Conservation (phyloP, 2,329 filamentous ascomycete genomes). For the Neobulgaria alba region DNA sequence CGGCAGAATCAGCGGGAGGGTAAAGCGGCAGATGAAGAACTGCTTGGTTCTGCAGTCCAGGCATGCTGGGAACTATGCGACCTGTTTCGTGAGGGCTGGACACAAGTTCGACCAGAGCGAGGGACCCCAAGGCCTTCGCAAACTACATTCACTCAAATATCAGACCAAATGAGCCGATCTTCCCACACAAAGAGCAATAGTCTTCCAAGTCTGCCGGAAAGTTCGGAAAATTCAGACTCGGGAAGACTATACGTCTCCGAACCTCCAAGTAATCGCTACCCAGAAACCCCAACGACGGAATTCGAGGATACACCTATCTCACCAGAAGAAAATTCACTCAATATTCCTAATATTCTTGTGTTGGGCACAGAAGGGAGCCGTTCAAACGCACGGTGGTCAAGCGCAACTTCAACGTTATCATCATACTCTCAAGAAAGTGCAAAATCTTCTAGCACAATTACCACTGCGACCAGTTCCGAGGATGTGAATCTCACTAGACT, state of each 20-base stretch:
- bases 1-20: constrained; percentile 73
- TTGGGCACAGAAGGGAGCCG: constrained; percentile 61
- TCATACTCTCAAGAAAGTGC: constrained; percentile 66
- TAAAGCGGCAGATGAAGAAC: constrained; percentile 67
- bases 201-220: constrained; percentile 40
- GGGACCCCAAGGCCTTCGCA: constrained; percentile 79
- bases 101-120: constrained; percentile 75
- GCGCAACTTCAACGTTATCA: constrained; percentile 69
- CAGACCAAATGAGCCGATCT: constrained; percentile 39
- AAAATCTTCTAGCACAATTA: constrained; percentile 62
- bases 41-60: constrained; percentile 80
- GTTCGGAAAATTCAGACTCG: constrained; percentile 31
- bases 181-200: constrained; percentile 31
- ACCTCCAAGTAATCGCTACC: constrained; percentile 29
- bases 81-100: constrained; percentile 88
- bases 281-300: constrained; percentile 89
- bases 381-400: constrained; percentile 68
- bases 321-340: constrained; percentile 65
- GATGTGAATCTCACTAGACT: constrained; percentile 70
- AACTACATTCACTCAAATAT: constrained; percentile 57
- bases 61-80: constrained; percentile 94
- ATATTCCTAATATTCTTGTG: constrained; percentile 80
- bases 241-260: constrained; percentile 1
- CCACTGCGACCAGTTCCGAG: constrained; percentile 55
- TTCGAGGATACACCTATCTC: constrained; percentile 88